Conservation (phyloP, 78 protist genomes). For the Dictyostelium intermedium region DNA sequence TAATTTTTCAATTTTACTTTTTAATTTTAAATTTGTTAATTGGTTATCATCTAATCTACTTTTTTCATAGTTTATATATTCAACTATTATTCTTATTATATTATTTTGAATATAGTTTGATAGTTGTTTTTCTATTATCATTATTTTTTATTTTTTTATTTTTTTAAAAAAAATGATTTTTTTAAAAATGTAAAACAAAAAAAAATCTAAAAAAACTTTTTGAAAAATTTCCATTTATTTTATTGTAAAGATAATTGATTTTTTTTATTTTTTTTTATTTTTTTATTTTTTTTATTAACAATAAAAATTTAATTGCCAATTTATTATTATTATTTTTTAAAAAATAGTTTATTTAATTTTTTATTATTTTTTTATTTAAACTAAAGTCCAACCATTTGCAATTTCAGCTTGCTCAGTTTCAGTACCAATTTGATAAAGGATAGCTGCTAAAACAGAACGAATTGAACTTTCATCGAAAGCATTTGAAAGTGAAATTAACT, state of each 20-base stretch:
- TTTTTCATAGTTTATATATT: not conserved
- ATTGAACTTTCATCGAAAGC: slow-evolving; percentile 26
- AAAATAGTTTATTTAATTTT: not conserved
- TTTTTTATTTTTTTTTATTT: too few species aligned
- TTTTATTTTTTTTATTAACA: too few species aligned
- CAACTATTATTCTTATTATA: not conserved
- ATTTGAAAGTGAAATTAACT: slow-evolving; percentile 36
- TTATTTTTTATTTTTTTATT: too few species aligned
- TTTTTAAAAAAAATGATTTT: too few species aligned
- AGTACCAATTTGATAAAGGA: slow-evolving; percentile 16
- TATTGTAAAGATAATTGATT: too few species aligned
- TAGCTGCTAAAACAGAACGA: not conserved
- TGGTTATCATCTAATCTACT: not conserved
- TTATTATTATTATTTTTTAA: not conserved
- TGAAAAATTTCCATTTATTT: too few species aligned
- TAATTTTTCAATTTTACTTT: not conserved
- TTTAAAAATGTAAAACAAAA: too few species aligned
- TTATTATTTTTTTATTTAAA: not conserved
- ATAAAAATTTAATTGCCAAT: not conserved
- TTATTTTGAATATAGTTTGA: not conserved
- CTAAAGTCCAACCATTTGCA: slow-evolving; percentile 55
- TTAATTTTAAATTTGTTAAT: not conserved
- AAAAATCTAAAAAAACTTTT: too few species aligned
- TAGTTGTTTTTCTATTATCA: not conserved
- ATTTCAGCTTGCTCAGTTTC: slow-evolving; percentile 25